phyloP scores from a whole-genome alignment of 495 filamentous ascomycete genomes.

The Cercophora samala region DNA sequence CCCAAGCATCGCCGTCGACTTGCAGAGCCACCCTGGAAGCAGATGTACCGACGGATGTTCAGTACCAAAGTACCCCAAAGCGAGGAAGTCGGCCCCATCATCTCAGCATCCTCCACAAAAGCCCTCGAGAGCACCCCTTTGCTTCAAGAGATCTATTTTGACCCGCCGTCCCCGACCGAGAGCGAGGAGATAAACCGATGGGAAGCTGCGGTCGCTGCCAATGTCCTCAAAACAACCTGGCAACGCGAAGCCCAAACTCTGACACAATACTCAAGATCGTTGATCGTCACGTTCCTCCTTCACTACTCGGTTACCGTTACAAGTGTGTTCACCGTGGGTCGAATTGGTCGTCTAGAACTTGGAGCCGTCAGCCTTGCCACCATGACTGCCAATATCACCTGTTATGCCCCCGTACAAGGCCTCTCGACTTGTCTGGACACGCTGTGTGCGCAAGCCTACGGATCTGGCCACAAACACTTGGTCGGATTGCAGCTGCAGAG shows the following conservation, averaged over 20 bases:
- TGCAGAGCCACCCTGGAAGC: conserved; percentile 20
- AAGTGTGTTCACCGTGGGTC: conserved; percentile 64
- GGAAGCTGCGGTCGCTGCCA: conserved; percentile 72
- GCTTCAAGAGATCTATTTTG: conserved; percentile 20
- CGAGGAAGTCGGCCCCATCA: conserved; percentile 50
- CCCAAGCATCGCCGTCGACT: conserved; percentile 51
- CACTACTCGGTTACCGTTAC: conserved; percentile 71
- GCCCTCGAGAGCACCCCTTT: conserved; percentile 42
- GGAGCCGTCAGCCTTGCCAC: conserved; percentile 62
- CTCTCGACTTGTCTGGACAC: conserved; percentile 69
- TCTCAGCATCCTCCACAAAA: conserved; percentile 18
- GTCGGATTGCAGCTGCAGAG: conserved; percentile 70
- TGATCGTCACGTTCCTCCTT: conserved; percentile 67
- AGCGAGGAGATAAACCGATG: conserved; percentile 49
- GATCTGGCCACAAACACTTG: conserved; percentile 61
- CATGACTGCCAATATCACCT: conserved; percentile 73
- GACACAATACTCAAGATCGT: conserved; percentile 52
- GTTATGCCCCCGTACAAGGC: conserved; percentile 68
- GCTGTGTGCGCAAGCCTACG: conserved; percentile 71
- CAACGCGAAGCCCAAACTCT: conserved; percentile 70
- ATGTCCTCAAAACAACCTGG: conserved; percentile 79
- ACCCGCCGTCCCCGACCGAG: conserved; percentile 20
- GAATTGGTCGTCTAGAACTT: conserved; percentile 59
- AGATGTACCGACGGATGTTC: conserved; percentile 41
- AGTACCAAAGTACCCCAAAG: conserved; percentile 53